Base-by-base conservation (phyloP, 2,329 filamentous ascomycete species). In the Verruconis gallopava region DNA sequence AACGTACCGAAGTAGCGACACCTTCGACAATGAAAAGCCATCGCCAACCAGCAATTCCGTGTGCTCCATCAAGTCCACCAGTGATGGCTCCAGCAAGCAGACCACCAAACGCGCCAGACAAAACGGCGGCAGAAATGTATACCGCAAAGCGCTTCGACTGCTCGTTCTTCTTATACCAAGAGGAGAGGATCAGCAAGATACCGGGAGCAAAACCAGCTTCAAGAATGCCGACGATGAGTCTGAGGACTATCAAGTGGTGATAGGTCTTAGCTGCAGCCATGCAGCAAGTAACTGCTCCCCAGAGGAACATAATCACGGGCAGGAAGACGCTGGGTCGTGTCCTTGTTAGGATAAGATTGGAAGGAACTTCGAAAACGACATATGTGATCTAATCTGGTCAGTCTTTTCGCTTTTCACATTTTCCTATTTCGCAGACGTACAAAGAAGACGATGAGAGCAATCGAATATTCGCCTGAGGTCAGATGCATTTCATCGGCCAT, bases 121-220 rank as follows among this genome's bases (percentile, higher is more conserved):
- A 59, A 2, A 75, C 68, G 1, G 71, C 71, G 1, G 69, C 71
- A n/a, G 72, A 70, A 46, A 75, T 71, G 48, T 73, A 77, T 2
- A 77, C 54, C 5, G 65, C 70, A 35, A 73, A 72, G 2, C 74
- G 66, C 39, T 72, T 72, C 0, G 38, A 40, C 38, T 33, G 38
- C 15, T 78, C 74, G 11, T 66, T 65, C 38, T 65, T 69, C 46
- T 71, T 69, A 50, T 78, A 78, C 73, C 73, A 78, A 1, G 64
- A 72, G 0, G 69, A 72, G 4, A 77, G 61, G 17, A 72, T 64
- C 36, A 69, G 65, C 36, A 72, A 57, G 34, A 74, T 65, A 19
- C 72, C 73, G 0, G 73, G 72, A 36, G 68, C 71, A 37, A 73
- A 73, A 0, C 69, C 67, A 5, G 66, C 66, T 51, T 75, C 73